A percentile compares a stretch with the other conserved stretches of the same genome.
Conservation (phyloP, 371 early-diverging fungal species). For the Entomophthora muscae region DNA sequence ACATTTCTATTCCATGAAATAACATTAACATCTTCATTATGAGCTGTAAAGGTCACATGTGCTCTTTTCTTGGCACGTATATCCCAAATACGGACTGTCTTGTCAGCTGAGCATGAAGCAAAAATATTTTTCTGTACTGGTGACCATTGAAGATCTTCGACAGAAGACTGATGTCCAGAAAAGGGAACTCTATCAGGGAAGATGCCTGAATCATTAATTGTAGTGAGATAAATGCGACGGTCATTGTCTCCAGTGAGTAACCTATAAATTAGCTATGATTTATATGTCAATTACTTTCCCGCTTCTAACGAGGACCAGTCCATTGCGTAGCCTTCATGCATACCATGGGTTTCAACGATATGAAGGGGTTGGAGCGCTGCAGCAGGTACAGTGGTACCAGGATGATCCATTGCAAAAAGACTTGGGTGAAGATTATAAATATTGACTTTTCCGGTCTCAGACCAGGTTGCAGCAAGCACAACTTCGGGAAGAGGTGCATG, state of each 20-base stretch:
- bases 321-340: conserved; percentile 81
- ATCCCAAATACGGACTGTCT: conserved; percentile 90
- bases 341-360: conserved; percentile 58
- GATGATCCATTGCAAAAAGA: conserved; percentile 56
- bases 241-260: conserved; percentile 78
- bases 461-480: conserved; percentile 77
- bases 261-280: conserved; percentile 14
- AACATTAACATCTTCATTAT: conserved; percentile 83
- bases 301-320: conserved; percentile 67
- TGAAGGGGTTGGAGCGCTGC: conserved; percentile 49
- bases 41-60: conserved; percentile 64
- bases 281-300: conserved; percentile 25
- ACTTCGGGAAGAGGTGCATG: conserved; percentile 11
- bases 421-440: conserved; percentile 67
- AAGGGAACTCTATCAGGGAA: conserved; percentile 55
- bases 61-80: conserved; percentile 51
- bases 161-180: conserved; percentile 63
- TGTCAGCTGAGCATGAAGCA: conserved; percentile 78
- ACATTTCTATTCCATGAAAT: conserved; percentile 80
- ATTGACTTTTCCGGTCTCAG: conserved; percentile 85
- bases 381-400: conserved; percentile 44
- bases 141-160: conserved; percentile 96
- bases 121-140: conserved; percentile 78
- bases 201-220: conserved; percentile 34
- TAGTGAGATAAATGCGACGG: conserved; percentile 62